Conservation (phyloP, 768 basidiomycete genomes). For the Mycena venus region DNA sequence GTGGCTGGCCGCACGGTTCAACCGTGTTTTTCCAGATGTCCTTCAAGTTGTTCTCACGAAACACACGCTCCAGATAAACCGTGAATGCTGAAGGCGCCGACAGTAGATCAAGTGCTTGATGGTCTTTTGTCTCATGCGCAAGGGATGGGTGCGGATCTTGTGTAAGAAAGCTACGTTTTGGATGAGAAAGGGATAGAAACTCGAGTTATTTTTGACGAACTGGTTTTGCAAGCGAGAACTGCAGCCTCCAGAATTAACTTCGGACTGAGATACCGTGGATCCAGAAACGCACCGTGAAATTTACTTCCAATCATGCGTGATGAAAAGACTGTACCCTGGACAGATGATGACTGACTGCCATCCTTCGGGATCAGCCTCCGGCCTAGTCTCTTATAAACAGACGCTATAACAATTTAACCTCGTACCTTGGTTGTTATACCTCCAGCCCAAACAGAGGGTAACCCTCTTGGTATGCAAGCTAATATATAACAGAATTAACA, state of each 20-base stretch:
- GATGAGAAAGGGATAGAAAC: not conserved
- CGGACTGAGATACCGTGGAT: not conserved
- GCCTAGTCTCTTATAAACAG: no score
- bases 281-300: conserved; percentile 15
- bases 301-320: conserved; percentile 26
- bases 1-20: conserved; percentile 29
- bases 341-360: conserved; percentile 16
- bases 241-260: not conserved
- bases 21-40: not conserved
- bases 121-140: conserved; percentile 20
- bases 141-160: conserved; percentile 22
- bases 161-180: conserved; percentile 25
- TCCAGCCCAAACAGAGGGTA: conserved; percentile 27
- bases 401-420: no score
- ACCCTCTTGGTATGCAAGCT: conserved; percentile 34
- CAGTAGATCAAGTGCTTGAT: conserved; percentile 29
- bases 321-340: conserved; percentile 27
- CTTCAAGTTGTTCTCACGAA: not conserved
- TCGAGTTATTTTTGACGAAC: conserved; percentile 13
- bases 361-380: conserved; percentile 30
- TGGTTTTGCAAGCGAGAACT: conserved; percentile 32
- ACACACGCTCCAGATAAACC: conserved; percentile 27
- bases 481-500: not conserved
- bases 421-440: no score
- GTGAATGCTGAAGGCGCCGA: conserved; percentile 16